A percentile compares a stretch with the other conserved stretches of the same genome.
Evolutionary conservation across 2,329 filamentous ascomycete species (phyloP).

Genomic region (Herpotrichia juniperi): DNA sequence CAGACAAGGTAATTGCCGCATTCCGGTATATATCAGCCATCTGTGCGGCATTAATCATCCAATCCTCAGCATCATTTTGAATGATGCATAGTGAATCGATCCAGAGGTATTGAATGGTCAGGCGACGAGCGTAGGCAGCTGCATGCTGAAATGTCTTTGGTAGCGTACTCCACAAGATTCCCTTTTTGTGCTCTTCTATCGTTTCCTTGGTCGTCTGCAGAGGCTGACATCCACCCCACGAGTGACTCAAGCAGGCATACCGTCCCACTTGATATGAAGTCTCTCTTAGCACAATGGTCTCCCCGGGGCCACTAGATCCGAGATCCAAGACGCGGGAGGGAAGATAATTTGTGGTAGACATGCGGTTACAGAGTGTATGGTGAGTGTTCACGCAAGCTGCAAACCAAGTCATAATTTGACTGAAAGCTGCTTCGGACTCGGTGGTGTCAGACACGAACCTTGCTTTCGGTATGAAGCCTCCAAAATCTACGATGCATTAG

Average conservation of each 20-base stretch:
- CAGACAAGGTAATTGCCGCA: slow-evolving; percentile 13
- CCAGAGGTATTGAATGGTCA: slow-evolving; percentile 29
- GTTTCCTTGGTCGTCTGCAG: background rate
- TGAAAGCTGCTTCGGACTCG: background rate
- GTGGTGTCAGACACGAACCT: background rate
- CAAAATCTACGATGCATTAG: background rate
- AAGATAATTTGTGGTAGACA: background rate
- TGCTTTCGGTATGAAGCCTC: background rate
- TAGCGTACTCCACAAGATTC: background rate
- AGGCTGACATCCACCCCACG: slow-evolving; percentile 3
- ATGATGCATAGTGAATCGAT: slow-evolving; percentile 27
- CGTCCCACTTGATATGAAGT: background rate
- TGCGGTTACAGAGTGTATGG: background rate
- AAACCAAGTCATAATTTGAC: background rate
- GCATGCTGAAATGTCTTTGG: slow-evolving; percentile 19
- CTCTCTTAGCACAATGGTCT: slow-evolving; percentile 1
- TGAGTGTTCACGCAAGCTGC: slow-evolving; percentile 4
- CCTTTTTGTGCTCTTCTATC: background rate
- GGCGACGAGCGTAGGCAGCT: slow-evolving; percentile 15
- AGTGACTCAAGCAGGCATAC: slow-evolving; percentile 9
- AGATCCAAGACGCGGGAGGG: slow-evolving; percentile 10
- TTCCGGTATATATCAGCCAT: slow-evolving; percentile 20
- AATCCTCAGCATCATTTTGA: slow-evolving; percentile 18
- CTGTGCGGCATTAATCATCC: slow-evolving; percentile 10
- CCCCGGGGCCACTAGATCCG: background rate